Evolutionary conservation across 139 green algal species (phyloP).

Genomic region (Haematococcus sp.): DNA sequence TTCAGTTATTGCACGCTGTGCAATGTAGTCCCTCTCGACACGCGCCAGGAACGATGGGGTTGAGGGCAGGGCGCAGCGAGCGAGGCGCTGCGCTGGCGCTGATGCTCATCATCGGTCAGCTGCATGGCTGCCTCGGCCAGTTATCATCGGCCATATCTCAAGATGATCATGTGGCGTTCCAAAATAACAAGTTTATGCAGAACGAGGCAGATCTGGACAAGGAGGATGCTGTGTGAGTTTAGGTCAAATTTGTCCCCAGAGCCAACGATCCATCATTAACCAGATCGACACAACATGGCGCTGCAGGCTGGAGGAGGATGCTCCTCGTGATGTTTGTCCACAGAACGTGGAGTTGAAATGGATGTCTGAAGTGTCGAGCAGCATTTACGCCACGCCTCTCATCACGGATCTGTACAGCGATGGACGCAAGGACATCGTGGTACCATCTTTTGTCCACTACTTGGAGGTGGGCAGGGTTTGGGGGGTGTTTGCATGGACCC

Average conservation of each 20-base stretch:
- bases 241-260: background rate
- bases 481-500: background rate
- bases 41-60: no score
- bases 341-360: constrained; percentile 76
- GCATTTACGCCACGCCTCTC: constrained; percentile 91
- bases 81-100: background rate
- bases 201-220: constrained; percentile 54
- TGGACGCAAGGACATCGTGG: constrained; percentile 87
- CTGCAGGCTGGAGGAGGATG: constrained; percentile 25
- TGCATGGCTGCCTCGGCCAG: background rate
- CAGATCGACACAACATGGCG: constrained; percentile 1
- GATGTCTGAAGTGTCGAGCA: constrained; percentile 81
- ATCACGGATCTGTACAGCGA: constrained; percentile 94
- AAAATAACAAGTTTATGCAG: constrained; percentile 75
- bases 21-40: no score
- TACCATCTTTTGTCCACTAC: constrained; percentile 91
- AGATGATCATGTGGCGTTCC: constrained; percentile 39
- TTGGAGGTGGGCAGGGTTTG: constrained; percentile 67
- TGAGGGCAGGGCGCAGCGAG: background rate
- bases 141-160: constrained; percentile 29
- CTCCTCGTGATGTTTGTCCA: constrained; percentile 18
- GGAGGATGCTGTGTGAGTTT: constrained; percentile 9
- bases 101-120: background rate
- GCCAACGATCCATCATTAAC: background rate
- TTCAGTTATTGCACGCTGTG: no score